These are phyloP conservation scores for Hypoxylon lienhwacheense DNA, from an alignment of 495 filamentous ascomycete genomes.

Conservation along the genomic window DNA sequence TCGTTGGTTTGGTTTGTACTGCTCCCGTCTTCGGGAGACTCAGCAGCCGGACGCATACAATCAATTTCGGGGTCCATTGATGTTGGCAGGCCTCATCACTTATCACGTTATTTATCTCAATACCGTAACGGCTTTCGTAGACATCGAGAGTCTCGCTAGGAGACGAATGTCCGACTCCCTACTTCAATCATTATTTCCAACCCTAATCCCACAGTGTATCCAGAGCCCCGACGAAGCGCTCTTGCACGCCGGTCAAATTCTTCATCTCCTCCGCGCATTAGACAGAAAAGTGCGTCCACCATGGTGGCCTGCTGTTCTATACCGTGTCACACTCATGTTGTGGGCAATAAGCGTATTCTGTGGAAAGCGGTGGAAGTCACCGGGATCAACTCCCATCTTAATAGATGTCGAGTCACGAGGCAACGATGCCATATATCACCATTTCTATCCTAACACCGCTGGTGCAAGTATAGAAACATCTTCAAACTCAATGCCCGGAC, in stretches of 20 bases:
- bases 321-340: conserved; percentile 5
- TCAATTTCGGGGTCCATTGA: neutral
- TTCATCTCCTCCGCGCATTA: conserved; percentile 4
- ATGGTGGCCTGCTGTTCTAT: conserved; percentile 15
- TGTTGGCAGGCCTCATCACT: conserved; percentile 8
- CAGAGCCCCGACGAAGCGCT: conserved; percentile 9
- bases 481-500: neutral
- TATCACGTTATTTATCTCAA: conserved; percentile 9
- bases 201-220: neutral
- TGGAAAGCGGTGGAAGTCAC: neutral
- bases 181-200: neutral
- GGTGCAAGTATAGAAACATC: neutral
- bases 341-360: conserved; percentile 14
- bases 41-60: neutral
- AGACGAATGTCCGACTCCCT: conserved; percentile 2
- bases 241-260: conserved; percentile 6
- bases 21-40: neutral
- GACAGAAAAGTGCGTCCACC: conserved; percentile 9
- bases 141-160: conserved; percentile 11
- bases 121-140: conserved; percentile 5
- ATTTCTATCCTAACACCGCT: neutral
- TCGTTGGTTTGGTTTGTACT: conserved; percentile 8
- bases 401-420: conserved; percentile 6
- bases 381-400: neutral
- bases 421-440: neutral